Evolutionary conservation across 2,329 filamentous ascomycete genomes (phyloP).

Genomic region (Hymenoscyphus infarciens): DNA sequence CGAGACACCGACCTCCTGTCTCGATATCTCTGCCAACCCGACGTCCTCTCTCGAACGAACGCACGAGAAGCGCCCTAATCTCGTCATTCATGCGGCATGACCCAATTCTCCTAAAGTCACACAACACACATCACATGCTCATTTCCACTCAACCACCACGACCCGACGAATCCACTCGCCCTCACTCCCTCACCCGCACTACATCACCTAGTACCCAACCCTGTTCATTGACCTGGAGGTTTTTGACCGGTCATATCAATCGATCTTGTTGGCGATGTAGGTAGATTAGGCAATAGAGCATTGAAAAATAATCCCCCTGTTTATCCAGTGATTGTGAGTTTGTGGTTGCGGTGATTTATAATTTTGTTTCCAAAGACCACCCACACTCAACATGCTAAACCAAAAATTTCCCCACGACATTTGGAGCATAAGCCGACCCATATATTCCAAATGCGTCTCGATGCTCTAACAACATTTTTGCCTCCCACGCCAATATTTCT

Average conservation of each 20-base stretch:
- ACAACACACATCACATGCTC: constrained; percentile 21
- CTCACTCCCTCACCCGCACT: constrained; percentile 28
- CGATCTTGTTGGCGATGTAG: constrained; percentile 29
- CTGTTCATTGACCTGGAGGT: constrained; percentile 21
- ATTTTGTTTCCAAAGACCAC: neutral
- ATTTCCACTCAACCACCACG: constrained; percentile 20
- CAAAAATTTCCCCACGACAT: neutral
- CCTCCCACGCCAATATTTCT: neutral
- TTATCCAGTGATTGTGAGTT: neutral
- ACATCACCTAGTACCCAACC: constrained; percentile 23
- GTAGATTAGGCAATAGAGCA: constrained; percentile 30
- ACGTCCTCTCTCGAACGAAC: constrained; percentile 33
- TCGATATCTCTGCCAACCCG: constrained; percentile 35
- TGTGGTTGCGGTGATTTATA: neutral
- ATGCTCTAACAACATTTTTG: neutral
- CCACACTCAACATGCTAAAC: neutral
- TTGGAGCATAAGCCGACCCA: neutral
- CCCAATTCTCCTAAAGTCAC: constrained; percentile 36
- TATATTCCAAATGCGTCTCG: neutral
- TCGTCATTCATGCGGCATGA: constrained; percentile 38
- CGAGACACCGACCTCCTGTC: constrained; percentile 37
- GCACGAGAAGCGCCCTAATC: constrained; percentile 39
- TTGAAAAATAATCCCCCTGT: constrained; percentile 15
- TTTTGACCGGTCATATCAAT: constrained; percentile 22
- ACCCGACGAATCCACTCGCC: constrained; percentile 21